phyloP scores from a whole-genome alignment of 2,329 filamentous ascomycete genomes.

The Claviceps sp. region DNA sequence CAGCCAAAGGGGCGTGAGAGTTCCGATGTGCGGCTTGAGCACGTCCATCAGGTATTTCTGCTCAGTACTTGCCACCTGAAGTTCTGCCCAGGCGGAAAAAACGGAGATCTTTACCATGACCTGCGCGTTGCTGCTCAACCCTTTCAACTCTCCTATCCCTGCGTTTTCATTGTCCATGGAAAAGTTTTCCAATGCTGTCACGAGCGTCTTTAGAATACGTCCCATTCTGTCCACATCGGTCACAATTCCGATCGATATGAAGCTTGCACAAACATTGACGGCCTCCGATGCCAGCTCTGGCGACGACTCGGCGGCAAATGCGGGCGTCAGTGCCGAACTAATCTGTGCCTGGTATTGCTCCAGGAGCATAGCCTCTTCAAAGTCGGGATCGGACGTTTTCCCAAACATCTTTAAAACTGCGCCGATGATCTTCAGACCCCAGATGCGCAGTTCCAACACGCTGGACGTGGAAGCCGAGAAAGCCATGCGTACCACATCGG shows the following conservation, averaged over 20 bases:
- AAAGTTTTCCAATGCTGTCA: slow-evolving; percentile 85
- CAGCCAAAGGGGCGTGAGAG: slow-evolving; percentile 84
- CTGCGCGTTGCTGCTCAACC: slow-evolving; percentile 86
- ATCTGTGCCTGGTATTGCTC: slow-evolving; percentile 99
- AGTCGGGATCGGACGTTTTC: slow-evolving; percentile 88
- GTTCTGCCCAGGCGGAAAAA: slow-evolving; percentile 91
- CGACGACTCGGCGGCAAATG: slow-evolving; percentile 90
- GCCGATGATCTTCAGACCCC: slow-evolving; percentile 87
- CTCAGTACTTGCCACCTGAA: slow-evolving; percentile 89
- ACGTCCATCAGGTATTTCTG: slow-evolving; percentile 83
- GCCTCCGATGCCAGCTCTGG: slow-evolving; percentile 92
- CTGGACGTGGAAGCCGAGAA: slow-evolving; percentile 94
- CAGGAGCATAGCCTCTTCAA: slow-evolving; percentile 87
- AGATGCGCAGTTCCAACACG: slow-evolving; percentile 78
- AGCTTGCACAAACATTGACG: slow-evolving; percentile 94
- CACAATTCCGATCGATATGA: slow-evolving; percentile 93
- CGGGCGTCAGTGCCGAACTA: slow-evolving; percentile 87
- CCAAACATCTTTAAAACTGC: slow-evolving; percentile 93
- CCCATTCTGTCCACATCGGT: slow-evolving; percentile 98
- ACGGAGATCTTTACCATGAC: slow-evolving; percentile 98
- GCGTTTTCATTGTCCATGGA: slow-evolving; percentile 68
- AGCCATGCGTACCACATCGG: slow-evolving; percentile 89
- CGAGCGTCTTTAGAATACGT: slow-evolving; percentile 84
- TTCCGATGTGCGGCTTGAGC: slow-evolving; percentile 78
- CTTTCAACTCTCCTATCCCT: slow-evolving; percentile 83